Percentiles rank a stretch among this genome's conserved stretches.
Conservation (phyloP, 2,329 filamentous ascomycete species). For the Hypoxylon sp. region DNA sequence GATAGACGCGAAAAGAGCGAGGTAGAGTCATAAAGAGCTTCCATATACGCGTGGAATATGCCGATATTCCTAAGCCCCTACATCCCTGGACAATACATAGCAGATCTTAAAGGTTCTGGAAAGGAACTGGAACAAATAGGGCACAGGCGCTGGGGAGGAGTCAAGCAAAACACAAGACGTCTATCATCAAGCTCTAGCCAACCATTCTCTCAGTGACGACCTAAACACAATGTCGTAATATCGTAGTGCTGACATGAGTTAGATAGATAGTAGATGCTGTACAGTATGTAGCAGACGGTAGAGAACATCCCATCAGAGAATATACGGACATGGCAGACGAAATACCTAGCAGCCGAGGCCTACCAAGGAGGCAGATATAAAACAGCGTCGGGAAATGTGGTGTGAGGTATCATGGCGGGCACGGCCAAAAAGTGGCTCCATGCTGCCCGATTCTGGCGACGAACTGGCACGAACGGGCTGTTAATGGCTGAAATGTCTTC, state of each 20-base stretch:
- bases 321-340: too few relatives aligned
- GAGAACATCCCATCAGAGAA: not conserved
- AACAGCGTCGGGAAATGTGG: not conserved
- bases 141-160: not conserved
- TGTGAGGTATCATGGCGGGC: constrained; percentile 31
- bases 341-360: too few relatives aligned
- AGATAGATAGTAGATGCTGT: too few relatives aligned
- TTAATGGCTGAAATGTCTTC: constrained; percentile 21
- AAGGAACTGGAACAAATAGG: constrained; percentile 1
- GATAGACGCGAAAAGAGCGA: not conserved
- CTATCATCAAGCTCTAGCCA: constrained; percentile 2
- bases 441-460: constrained; percentile 11
- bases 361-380: too few relatives aligned
- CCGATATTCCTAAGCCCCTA: too few relatives aligned
- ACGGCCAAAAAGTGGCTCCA: constrained; percentile 32
- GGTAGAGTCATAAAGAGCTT: not conserved
- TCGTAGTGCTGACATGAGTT: too few relatives aligned
- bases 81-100: not conserved
- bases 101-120: not conserved
- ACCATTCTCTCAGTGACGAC: too few relatives aligned
- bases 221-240: not conserved
- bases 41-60: too few relatives aligned
- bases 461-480: constrained; percentile 6
- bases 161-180: not conserved
- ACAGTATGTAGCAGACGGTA: not conserved